Evolutionary conservation across 257 asterid genomes (phyloP), one percentile per base, ranked within the genome.

Genomic region (Solanum stenotomum): DNA sequence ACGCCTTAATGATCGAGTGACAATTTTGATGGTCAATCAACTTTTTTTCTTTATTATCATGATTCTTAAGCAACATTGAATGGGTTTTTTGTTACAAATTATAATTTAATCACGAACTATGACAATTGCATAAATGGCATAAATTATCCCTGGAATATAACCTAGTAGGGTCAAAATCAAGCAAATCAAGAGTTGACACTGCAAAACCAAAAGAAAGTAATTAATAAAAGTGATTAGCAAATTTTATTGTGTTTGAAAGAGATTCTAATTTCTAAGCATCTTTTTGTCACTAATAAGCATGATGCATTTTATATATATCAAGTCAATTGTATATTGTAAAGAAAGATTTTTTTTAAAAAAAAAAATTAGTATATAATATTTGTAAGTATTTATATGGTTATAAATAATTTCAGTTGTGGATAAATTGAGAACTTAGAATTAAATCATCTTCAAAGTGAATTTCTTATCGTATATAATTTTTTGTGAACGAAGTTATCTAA

Each of bases 101-200:
- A 22, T 61, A 61, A 22, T 22, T 61, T 61, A 61, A 61, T 61
- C 91, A 9, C 90, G 92, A 40, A 92, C 94, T 13, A 92, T 94
- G 20, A 92, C 92, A n/a, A 94, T 95, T 11, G 92, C 94, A 42
- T 94, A 94, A 23, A 92, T 84, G 0, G 94, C 96, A 81, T 94
- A 94, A 22, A 94, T 77, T 15, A 94, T 93, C 65, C 96, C 96
- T n/a, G 95, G 96, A 68, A 94, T 49, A 29, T 94, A 93, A 10
- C 96, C 98, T 68, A 94, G 70, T 8, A 94, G 88, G 34, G 96
- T 93, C 82, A 93, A 79, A 15, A 79, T 79, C 67, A 79, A 79
- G 40, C 85, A 90, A 40, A 93, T 91, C 87, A 93, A 86, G 89
- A 94, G 92, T 46, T 94, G 95, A 77, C 94, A 92, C 95, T 93